Conservation (phyloP, 2,329 filamentous ascomycete species). For the Dactylella cylindrospora region DNA sequence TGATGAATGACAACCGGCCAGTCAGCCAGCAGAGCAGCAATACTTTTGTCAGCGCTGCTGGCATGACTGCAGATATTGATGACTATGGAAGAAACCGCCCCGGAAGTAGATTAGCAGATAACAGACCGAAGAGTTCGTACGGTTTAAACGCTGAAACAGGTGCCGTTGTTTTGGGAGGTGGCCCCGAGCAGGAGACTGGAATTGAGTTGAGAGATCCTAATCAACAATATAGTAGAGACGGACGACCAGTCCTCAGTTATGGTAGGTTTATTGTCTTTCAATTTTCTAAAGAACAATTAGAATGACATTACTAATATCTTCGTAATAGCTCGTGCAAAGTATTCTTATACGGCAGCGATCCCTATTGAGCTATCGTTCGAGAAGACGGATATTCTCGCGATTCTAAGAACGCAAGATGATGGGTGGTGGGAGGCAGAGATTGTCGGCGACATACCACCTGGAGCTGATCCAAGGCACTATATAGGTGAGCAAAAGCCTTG, state of each 20-base stretch:
- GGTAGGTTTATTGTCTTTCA: slow-evolving; percentile 64
- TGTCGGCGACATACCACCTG: slow-evolving; percentile 57
- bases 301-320: slow-evolving; percentile 46
- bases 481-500: slow-evolving; percentile 28
- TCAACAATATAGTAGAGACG: slow-evolving; percentile 81
- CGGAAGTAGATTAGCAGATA: slow-evolving; percentile 31
- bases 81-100: slow-evolving; percentile 11
- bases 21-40: slow-evolving; percentile 44
- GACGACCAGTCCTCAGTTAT: slow-evolving; percentile 85
- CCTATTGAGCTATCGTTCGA: slow-evolving; percentile 62
- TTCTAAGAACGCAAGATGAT: slow-evolving; percentile 89
- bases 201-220: slow-evolving; percentile 78
- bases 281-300: neutral
- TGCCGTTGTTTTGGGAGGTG: slow-evolving; percentile 56
- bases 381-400: slow-evolving; percentile 88
- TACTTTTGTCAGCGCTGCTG: slow-evolving; percentile 41
- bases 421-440: slow-evolving; percentile 99
- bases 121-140: slow-evolving; percentile 31
- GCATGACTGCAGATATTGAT: slow-evolving; percentile 30
- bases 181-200: slow-evolving; percentile 56
- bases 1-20: slow-evolving; percentile 42
- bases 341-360: slow-evolving; percentile 80
- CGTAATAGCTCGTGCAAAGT: slow-evolving; percentile 78
- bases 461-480: slow-evolving; percentile 33
- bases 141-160: slow-evolving; percentile 47